These are phyloP conservation scores for Penicillium simplicissimum DNA, from an alignment of 495 filamentous ascomycete species.

Conservation along the genomic window DNA sequence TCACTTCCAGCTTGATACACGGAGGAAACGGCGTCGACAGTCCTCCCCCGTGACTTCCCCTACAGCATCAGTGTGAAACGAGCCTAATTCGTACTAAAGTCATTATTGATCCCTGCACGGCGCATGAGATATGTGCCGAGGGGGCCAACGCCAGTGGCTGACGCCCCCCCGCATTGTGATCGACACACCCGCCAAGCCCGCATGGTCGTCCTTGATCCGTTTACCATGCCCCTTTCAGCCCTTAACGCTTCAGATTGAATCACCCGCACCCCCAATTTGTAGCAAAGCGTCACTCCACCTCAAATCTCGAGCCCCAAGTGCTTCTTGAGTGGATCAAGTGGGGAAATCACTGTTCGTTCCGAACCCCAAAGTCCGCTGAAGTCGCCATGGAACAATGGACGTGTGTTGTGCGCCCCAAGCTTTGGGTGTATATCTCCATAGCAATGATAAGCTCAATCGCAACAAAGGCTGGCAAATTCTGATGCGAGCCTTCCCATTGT, in stretches of 20 bases:
- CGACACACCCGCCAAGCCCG: slow-evolving; percentile 25
- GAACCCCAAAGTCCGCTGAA: background rate
- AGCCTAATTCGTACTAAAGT: background rate
- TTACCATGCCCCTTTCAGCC: slow-evolving; percentile 1
- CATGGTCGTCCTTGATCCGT: slow-evolving; percentile 21
- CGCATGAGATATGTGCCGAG: background rate
- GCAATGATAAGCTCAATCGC: background rate
- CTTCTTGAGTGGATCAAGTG: slow-evolving; percentile 5
- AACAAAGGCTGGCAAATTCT: background rate
- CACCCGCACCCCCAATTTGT: slow-evolving; percentile 21
- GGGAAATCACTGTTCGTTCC: background rate
- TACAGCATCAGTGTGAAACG: background rate
- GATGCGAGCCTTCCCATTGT: background rate
- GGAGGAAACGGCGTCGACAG: background rate
- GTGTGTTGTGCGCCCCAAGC: background rate
- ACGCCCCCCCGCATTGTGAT: slow-evolving; percentile 23
- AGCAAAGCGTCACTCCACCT: slow-evolving; percentile 17
- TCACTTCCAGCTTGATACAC: background rate
- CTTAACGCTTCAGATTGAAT: slow-evolving; percentile 18
- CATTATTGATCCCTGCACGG: no score
- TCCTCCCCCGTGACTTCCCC: background rate
- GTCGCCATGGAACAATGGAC: background rate
- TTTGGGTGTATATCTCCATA: background rate
- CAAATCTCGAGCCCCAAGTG: background rate
- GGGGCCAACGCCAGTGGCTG: slow-evolving; percentile 1